Conservation (phyloP, 805 yeast genomes). For the Yarrowia sp. region DNA sequence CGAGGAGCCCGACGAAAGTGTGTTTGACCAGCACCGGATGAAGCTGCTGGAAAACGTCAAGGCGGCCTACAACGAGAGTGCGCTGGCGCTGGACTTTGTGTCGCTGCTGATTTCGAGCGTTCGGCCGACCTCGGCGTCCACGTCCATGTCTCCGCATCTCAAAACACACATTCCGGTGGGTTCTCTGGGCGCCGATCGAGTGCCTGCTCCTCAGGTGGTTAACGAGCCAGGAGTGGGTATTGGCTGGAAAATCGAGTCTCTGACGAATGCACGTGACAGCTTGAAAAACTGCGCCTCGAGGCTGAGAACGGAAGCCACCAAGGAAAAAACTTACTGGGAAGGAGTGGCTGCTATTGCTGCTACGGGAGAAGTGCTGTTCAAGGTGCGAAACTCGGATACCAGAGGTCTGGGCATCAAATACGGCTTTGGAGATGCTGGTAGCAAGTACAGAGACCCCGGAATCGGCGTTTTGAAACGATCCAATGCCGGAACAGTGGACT, state of each 20-base stretch:
- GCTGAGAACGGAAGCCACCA: conserved; percentile 52
- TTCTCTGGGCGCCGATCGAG: conserved; percentile 50
- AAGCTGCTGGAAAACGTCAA: conserved; percentile 37
- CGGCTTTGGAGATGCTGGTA: conserved; percentile 91
- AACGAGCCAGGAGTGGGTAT: conserved; percentile 48
- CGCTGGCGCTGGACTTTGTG: conserved; percentile 81
- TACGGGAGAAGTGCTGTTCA: conserved; percentile 62
- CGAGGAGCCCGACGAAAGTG: conserved; percentile 28
- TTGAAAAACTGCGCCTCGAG: conserved; percentile 53
- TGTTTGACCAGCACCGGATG: conserved; percentile 34
- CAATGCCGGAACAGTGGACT: conserved; percentile 45
- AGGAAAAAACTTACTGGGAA: conserved; percentile 70
- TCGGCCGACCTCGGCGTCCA: conserved; percentile 80
- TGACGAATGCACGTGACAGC: conserved; percentile 53
- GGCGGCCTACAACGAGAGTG: conserved; percentile 82
- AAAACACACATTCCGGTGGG: conserved; percentile 73
- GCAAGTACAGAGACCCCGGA: conserved; percentile 70
- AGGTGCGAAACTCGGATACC: conserved; percentile 56
- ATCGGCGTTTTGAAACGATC: conserved; percentile 64
- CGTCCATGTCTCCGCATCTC: conserved; percentile 84
- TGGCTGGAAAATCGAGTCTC: conserved; percentile 83
- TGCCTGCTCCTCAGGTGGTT: conserved; percentile 32
- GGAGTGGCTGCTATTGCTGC: conserved; percentile 45
- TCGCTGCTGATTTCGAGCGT: conserved; percentile 76
- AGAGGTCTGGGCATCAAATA: conserved; percentile 75